Evolutionary conservation across 2,329 filamentous ascomycete species (phyloP).

Genomic region (Botrytis squamosa): DNA sequence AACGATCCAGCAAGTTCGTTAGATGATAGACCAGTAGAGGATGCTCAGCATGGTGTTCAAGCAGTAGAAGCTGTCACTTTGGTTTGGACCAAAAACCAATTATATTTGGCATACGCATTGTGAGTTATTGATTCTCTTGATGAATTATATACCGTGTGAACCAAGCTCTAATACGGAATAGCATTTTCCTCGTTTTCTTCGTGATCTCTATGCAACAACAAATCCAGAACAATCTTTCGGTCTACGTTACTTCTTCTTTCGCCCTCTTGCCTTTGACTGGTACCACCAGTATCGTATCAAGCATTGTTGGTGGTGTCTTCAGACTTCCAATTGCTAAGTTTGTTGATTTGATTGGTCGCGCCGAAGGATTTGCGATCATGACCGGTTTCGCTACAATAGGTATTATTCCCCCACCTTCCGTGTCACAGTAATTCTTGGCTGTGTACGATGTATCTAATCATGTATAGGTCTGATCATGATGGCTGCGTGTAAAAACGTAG

Average conservation of each 20-base stretch:
- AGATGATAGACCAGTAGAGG: slow-evolving; percentile 22
- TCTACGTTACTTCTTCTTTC: slow-evolving; percentile 35
- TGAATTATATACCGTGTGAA: background rate
- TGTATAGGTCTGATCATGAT: slow-evolving; percentile 60
- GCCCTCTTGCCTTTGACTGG: slow-evolving; percentile 28
- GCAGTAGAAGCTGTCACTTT: slow-evolving; percentile 34
- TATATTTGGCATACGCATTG: slow-evolving; percentile 33
- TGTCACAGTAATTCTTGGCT: background rate
- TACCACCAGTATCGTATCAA: slow-evolving; percentile 34
- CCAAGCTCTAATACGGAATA: slow-evolving; percentile 7
- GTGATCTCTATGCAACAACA: slow-evolving; percentile 35
- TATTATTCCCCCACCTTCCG: slow-evolving; percentile 15
- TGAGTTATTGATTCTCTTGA: slow-evolving; percentile 9
- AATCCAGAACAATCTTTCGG: slow-evolving; percentile 27
- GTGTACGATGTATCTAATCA: slow-evolving; percentile 2
- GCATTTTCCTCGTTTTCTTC: slow-evolving; percentile 35
- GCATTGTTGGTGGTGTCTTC: slow-evolving; percentile 34
- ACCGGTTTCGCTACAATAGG: slow-evolving; percentile 50
- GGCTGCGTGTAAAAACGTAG: slow-evolving; percentile 59
- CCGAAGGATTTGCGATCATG: slow-evolving; percentile 60
- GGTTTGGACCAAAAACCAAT: slow-evolving; percentile 33
- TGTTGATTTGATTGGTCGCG: slow-evolving; percentile 65
- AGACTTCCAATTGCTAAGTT: slow-evolving; percentile 57
- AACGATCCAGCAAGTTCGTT: background rate
- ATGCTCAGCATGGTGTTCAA: slow-evolving; percentile 32